phyloP scores from a whole-genome alignment of 1,284 basidiomycete genomes.

The Leccinum pachyderme region DNA sequence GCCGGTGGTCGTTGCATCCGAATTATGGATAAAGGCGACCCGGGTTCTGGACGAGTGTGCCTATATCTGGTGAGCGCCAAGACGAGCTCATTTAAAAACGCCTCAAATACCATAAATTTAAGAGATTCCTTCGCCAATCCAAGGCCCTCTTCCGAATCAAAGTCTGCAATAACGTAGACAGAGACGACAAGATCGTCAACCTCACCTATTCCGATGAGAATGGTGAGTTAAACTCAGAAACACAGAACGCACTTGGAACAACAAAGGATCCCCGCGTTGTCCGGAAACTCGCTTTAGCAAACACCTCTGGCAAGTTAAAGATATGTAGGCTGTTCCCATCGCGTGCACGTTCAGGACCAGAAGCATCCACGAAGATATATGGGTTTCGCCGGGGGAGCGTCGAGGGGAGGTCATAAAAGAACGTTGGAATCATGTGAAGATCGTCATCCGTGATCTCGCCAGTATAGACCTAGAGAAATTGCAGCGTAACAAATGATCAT shows the following conservation, averaged over 20 bases:
- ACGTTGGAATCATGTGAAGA: slow-evolving; percentile 55
- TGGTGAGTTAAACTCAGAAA: not conserved
- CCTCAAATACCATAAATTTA: slow-evolving; percentile 54
- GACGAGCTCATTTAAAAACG: not conserved
- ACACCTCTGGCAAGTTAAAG: slow-evolving; percentile 29
- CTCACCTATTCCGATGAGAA: slow-evolving; percentile 17
- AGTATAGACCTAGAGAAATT: slow-evolving; percentile 55
- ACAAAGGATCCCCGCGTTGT: slow-evolving; percentile 21
- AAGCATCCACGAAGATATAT: slow-evolving; percentile 56
- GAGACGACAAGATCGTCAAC: slow-evolving; percentile 46
- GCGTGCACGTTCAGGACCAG: slow-evolving; percentile 14
- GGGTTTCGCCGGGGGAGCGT: slow-evolving; percentile 69
- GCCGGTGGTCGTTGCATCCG: slow-evolving; percentile 26
- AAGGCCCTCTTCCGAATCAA: slow-evolving; percentile 64
- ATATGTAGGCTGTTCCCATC: slow-evolving; percentile 17
- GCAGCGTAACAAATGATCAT: not conserved
- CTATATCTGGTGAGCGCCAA: slow-evolving; percentile 34
- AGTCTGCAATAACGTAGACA: slow-evolving; percentile 75
- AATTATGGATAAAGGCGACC: slow-evolving; percentile 67
- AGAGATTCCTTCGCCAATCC: slow-evolving; percentile 62
- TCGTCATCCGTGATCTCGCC: slow-evolving; percentile 61
- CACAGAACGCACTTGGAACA: slow-evolving; percentile 22
- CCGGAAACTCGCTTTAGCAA: slow-evolving; percentile 19
- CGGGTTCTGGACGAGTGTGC: slow-evolving; percentile 44
- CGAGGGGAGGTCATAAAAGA: slow-evolving; percentile 88